phyloP scores from a whole-genome alignment of 106 monocot genomes.

The Dendrobium catenatum region DNA sequence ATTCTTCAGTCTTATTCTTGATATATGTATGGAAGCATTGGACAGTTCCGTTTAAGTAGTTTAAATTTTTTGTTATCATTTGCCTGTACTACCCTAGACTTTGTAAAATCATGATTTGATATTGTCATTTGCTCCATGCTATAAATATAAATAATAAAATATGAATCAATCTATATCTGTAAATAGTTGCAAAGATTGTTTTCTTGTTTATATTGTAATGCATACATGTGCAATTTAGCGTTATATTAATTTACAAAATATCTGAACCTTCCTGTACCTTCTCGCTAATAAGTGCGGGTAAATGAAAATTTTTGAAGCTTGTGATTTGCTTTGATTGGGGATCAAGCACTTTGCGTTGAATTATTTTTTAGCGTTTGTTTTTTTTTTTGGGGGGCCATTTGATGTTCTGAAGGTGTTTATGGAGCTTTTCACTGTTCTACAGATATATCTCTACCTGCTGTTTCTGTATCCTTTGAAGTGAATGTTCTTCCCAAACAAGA shows the following conservation, averaged over 20 bases:
- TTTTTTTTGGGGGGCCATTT: not conserved
- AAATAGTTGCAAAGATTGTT: not conserved
- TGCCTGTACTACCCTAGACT: too few species aligned
- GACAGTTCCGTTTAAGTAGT: too few species aligned
- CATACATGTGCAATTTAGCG: not conserved
- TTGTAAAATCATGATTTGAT: too few species aligned
- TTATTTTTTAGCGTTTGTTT: not conserved
- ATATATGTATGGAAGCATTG: too few species aligned
- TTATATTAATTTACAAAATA: not conserved
- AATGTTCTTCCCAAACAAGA: constrained; percentile 27
- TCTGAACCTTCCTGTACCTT: not conserved
- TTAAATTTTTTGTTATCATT: too few species aligned
- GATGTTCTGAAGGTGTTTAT: not conserved
- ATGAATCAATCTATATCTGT: not conserved
- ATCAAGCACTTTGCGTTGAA: not conserved
- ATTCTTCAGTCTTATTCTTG: too few species aligned
- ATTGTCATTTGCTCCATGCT: too few species aligned
- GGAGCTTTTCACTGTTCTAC: constrained; percentile 9
- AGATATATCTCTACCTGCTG: constrained; percentile 36
- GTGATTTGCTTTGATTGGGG: not conserved
- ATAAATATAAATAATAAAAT: not conserved
- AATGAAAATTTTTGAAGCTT: not conserved
- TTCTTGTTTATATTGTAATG: not conserved
- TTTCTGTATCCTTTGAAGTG: constrained; percentile 15
- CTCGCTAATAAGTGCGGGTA: not conserved